Evolutionary conservation across 116 monocot species (phyloP), one percentile per base, ranked within the genome.

Genomic region (Posidonia oceanica): DNA sequence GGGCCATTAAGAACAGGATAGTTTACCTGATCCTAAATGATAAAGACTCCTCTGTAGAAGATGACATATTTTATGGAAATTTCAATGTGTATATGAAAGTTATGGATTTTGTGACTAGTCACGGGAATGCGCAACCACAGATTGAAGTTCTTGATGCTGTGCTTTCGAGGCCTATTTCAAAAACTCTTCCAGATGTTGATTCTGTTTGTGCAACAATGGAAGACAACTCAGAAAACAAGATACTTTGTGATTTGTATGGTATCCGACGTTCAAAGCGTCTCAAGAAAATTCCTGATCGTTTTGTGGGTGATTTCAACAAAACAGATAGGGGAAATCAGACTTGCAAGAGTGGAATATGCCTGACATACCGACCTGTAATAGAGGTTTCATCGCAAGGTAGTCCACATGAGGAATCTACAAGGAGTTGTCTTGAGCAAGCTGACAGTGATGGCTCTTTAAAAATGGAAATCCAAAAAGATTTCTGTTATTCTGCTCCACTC

Each of bases 181-280:
- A 13, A 18, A 23, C 4, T 18, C 4, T 18, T 3, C 14, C 36
- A 18, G 51, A 14, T 1, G 16, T 4, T 56, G 36, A 56, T 51
- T 56, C 23, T 3, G 4, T 14, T 3, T 14, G 36, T 14, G 8
- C 11, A 14, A 1, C 8, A 15, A 14, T 15, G 53, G 51, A 54
- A 69, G 17, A 62, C 13, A 21, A 36, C 22, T 52, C 51, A 13
- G 36, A 29, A 54, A 55, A 54, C 15, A 18, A 57, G 56, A 13
- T 56, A 14, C 3, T 2, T 36, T 4, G 4, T 14, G 36, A 57
- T 36, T 37, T 12, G 4, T 69, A 15, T 38, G 37, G 11, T 73
- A 63, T 87, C 62, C 80, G 91, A 51, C 81, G 72, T 54, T 91
- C 91, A 37, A 85, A 84, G 42, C 87, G 87, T 58, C 75, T 20